phyloP scores from a whole-genome alignment of 2,329 filamentous ascomycete species.

The Nemania sp. region DNA sequence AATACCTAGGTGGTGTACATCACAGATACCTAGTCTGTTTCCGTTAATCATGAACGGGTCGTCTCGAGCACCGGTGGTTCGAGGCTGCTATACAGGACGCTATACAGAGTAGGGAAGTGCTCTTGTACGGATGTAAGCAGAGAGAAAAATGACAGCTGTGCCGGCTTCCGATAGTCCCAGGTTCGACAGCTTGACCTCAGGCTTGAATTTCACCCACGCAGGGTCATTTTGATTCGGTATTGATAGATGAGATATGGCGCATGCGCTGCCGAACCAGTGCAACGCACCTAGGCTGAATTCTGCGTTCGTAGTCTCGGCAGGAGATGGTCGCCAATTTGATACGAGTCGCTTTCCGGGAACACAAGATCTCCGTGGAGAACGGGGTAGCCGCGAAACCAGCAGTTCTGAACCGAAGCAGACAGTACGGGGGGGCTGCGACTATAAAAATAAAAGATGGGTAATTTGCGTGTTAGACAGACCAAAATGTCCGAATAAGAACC shows the following conservation, averaged over 20 bases:
- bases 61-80: conserved; percentile 1
- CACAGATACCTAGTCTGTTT: not conserved
- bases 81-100: conserved; percentile 3
- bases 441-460: conserved; percentile 17
- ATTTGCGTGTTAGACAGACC: conserved; percentile 31
- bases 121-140: not conserved
- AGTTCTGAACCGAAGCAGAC: conserved; percentile 13
- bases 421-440: conserved; percentile 3
- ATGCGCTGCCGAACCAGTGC: not conserved
- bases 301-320: conserved; percentile 9
- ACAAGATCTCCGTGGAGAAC: conserved; percentile 27
- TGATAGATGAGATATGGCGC: not conserved
- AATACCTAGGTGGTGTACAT: not conserved
- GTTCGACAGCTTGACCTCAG: conserved; percentile 26
- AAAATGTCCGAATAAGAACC: conserved; percentile 39
- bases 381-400: not conserved
- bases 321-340: conserved; percentile 15
- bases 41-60: not conserved
- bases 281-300: conserved; percentile 1
- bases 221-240: not conserved
- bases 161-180: conserved; percentile 30
- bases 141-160: not conserved
- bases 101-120: conserved; percentile 3
- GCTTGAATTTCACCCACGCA: conserved; percentile 31
- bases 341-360: conserved; percentile 30